Evolutionary conservation across 495 filamentous ascomycete species (phyloP).

Genomic region (Usnea hakonensis): DNA sequence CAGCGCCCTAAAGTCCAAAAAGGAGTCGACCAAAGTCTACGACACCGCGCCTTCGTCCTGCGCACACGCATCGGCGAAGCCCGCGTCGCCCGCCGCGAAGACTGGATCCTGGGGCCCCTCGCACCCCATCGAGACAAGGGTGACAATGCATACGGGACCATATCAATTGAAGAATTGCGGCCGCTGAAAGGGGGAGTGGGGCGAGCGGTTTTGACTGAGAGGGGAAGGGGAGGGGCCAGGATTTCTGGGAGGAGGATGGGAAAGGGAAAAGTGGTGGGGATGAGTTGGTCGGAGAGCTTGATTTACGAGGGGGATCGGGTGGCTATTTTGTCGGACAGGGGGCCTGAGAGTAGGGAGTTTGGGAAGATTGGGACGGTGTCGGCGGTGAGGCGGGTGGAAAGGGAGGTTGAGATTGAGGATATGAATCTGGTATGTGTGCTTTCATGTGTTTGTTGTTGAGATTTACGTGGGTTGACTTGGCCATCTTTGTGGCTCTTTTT

Average conservation of each 20-base stretch:
- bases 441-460: not conserved
- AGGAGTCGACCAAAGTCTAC: not conserved
- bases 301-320: constrained; percentile 19
- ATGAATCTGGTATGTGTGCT: constrained; percentile 55
- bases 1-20: not conserved
- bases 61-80: not conserved
- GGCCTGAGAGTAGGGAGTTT: constrained; percentile 58
- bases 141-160: constrained; percentile 41
- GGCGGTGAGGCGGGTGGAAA: constrained; percentile 47
- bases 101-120: constrained; percentile 67
- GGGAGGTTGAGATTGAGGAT: constrained; percentile 54
- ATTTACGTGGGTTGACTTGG: not conserved
- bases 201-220: not conserved
- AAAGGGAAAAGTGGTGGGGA: not conserved
- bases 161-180: not conserved
- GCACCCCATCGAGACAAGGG: constrained; percentile 65
- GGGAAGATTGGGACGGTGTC: constrained; percentile 69
- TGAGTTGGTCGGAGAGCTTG: constrained; percentile 11
- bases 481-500: not conserved
- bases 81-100: constrained; percentile 40
- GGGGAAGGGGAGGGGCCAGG: not conserved
- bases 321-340: constrained; percentile 16
- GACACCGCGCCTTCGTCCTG: not conserved
- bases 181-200: constrained; percentile 2
- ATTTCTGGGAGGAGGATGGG: not conserved